These are phyloP conservation scores for Suillus clintonianus DNA, from an alignment of 768 basidiomycete genomes.

Conservation along the genomic window DNA sequence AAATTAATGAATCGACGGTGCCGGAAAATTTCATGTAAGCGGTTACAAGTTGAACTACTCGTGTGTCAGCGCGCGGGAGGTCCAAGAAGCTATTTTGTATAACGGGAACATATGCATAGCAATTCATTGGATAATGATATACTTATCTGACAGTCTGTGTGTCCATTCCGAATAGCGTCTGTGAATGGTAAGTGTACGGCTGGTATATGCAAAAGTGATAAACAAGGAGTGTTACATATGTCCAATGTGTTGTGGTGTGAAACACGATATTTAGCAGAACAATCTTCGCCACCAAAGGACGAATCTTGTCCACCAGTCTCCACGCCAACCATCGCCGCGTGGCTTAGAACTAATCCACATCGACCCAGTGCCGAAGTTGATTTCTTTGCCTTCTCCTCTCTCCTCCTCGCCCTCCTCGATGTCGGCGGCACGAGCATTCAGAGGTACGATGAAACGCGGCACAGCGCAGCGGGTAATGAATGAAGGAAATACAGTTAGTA, in stretches of 20 bases:
- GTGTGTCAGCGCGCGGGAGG: background rate
- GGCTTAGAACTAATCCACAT: slow-evolving; percentile 73
- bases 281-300: slow-evolving; percentile 76
- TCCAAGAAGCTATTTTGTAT: slow-evolving; percentile 1
- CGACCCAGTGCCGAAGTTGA: slow-evolving; percentile 79
- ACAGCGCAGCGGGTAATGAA: slow-evolving; percentile 71
- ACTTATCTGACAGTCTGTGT: slow-evolving; percentile 10
- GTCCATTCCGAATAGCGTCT: slow-evolving; percentile 27
- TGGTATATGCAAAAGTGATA: slow-evolving; percentile 21
- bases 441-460: slow-evolving; percentile 63
- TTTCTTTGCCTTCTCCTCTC: slow-evolving; percentile 51
- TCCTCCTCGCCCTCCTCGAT: slow-evolving; percentile 71
- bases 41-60: background rate
- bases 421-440: slow-evolving; percentile 47
- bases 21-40: background rate
- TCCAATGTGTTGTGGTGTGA: slow-evolving; percentile 26
- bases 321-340: slow-evolving; percentile 68
- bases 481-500: slow-evolving; percentile 75
- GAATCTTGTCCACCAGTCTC: slow-evolving; percentile 80
- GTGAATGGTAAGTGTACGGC: slow-evolving; percentile 27
- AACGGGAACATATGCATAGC: slow-evolving; percentile 6
- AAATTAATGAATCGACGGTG: slow-evolving; percentile 5
- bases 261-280: slow-evolving; percentile 59
- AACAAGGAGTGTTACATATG: slow-evolving; percentile 38
- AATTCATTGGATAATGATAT: slow-evolving; percentile 7